These are phyloP conservation scores for Aureobasidium sp. DNA, from an alignment of 2,329 filamentous ascomycete species.

Conservation along the genomic window DNA sequence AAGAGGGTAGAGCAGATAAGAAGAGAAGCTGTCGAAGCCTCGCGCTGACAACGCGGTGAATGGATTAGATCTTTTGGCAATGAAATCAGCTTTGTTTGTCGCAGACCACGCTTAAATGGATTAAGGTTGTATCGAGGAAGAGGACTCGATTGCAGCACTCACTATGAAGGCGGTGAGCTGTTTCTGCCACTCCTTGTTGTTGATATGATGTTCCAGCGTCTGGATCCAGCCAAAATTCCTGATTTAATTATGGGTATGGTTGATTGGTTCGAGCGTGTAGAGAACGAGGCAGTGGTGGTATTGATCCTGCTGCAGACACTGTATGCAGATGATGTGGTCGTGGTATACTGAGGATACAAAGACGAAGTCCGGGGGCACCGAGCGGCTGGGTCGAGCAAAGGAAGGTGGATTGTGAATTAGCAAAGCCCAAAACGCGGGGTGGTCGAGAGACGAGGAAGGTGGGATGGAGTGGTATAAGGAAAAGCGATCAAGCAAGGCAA, in stretches of 20 bases:
- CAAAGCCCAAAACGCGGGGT: neutral
- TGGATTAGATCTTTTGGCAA: neutral
- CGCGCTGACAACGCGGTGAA: neutral
- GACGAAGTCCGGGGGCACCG: neutral
- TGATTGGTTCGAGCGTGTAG: neutral
- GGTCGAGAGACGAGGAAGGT: conserved; percentile 1
- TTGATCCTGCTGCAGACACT: neutral
- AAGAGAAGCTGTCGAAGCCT: neutral
- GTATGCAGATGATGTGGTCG: conserved; percentile 1
- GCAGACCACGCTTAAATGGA: neutral
- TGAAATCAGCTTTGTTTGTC: conserved; percentile 2
- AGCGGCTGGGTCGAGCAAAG: conserved; percentile 14
- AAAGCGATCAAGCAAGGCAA: conserved; percentile 14
- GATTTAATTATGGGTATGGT: conserved; percentile 8
- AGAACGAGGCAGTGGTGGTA: neutral
- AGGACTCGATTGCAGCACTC: conserved; percentile 2
- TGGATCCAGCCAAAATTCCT: neutral
- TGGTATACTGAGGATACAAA: conserved; percentile 2
- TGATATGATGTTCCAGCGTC: neutral
- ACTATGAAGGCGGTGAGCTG: conserved; percentile 8
- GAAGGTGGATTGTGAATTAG: neutral
- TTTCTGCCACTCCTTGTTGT: conserved; percentile 5
- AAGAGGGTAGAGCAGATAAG: neutral
- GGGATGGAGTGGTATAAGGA: conserved; percentile 11
- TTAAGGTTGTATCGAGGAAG: neutral